A percentile compares a stretch with the other conserved stretches of the same genome.
Evolutionary conservation across 805 yeast genomes (phyloP).

Genomic region (Kuraishia hungarica): DNA sequence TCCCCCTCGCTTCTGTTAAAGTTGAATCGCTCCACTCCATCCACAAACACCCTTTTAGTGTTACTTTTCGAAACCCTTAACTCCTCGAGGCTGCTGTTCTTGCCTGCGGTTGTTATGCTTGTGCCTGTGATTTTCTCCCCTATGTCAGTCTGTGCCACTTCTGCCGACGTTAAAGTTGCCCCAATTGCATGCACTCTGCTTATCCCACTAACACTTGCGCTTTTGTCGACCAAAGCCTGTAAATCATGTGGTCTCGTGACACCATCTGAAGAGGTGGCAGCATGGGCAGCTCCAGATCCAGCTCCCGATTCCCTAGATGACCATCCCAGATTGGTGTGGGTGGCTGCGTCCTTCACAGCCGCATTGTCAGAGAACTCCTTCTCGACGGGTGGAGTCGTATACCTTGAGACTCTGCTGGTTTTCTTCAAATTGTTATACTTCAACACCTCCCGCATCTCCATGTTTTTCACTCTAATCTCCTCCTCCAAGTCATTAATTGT

Average conservation of each 20-base stretch:
- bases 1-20: background rate
- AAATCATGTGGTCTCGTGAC: background rate
- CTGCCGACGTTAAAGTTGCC: background rate
- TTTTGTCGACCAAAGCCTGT: background rate
- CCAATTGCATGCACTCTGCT: background rate
- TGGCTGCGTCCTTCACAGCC: no score
- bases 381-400: conserved; percentile 1
- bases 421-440: background rate
- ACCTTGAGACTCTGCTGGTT: background rate
- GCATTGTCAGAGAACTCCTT: conserved; percentile 4
- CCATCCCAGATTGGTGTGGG: no score
- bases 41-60: background rate
- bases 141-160: no score
- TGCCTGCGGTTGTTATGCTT: background rate
- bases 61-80: background rate
- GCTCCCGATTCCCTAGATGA: no score
- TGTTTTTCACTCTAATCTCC: background rate
- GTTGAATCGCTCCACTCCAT: background rate
- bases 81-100: background rate
- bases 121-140: no score
- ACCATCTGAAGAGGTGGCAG: no score
- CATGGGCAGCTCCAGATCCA: no score
- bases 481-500: background rate
- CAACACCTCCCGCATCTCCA: background rate
- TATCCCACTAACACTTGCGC: background rate